Conservation (phyloP, 208 protist species). For the Sergeia podlipaevii region DNA sequence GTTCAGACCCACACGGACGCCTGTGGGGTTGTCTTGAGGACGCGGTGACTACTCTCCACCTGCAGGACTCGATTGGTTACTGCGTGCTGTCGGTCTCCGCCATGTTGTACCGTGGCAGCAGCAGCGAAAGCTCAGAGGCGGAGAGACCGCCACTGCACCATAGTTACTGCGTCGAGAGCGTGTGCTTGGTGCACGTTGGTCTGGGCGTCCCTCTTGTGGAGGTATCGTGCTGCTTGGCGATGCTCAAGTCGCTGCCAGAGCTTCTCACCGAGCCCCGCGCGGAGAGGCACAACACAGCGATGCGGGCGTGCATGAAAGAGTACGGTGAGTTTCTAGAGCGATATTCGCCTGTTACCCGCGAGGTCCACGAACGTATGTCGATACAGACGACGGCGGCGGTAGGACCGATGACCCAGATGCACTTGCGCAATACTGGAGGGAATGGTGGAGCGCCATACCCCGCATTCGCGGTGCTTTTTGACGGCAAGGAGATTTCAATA, state of each 20-base stretch:
- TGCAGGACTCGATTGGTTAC: constrained; percentile 64
- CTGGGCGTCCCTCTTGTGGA: constrained; percentile 58
- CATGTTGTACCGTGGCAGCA: constrained; percentile 2
- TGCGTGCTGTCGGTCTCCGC: constrained; percentile 30
- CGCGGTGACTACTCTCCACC: constrained; percentile 29
- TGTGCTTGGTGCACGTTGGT: constrained; percentile 46
- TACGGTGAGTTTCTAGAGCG: constrained; percentile 71
- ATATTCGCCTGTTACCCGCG: constrained; percentile 57
- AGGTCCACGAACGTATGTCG: constrained; percentile 47
- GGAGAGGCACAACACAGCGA: constrained; percentile 59
- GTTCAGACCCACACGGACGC: too few species aligned
- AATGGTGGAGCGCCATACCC: constrained; percentile 62
- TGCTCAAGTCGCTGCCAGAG: constrained; percentile 31
- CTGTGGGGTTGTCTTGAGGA: not conserved
- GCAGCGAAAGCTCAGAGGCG: not conserved
- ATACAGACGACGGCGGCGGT: constrained; percentile 43
- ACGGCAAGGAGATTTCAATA: constrained; percentile 32
- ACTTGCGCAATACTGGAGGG: constrained; percentile 56
- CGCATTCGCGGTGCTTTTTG: constrained; percentile 46
- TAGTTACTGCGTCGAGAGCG: constrained; percentile 22
- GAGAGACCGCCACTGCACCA: not conserved
- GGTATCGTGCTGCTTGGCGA: constrained; percentile 39
- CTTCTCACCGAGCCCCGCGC: constrained; percentile 39
- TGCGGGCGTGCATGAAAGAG: constrained; percentile 46
- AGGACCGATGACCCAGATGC: constrained; percentile 61